Evolutionary conservation across 176 grass and related monocot genomes (phyloP), one percentile per base, ranked within the genome.

Genomic region (Canna indica): DNA sequence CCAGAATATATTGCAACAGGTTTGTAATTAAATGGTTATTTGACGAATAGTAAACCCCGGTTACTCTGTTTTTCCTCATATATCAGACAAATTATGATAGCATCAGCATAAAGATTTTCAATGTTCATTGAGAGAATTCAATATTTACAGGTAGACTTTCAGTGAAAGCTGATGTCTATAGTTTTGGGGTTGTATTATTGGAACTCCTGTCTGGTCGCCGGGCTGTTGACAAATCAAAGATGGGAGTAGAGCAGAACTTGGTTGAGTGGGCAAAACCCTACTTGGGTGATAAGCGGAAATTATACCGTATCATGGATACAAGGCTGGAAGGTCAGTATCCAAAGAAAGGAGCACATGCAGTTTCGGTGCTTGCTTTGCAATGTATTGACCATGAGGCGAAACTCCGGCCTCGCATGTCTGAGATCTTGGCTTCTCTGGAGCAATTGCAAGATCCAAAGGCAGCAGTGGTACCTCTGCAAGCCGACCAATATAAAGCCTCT

Each of bases 1-100:
- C 95, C 95, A 4, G 95, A 99, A 79, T 99, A 99, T 71, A 88
- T 99, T 36, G 84, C 90, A 54, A 99, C 95, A 99, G 95, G 95
- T 99, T 45, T 30, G 26, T 47, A 30, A n/a, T n/a, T 12, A 27
- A 47, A 20, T 29, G 14, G 17, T 32, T 13, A 48, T 47, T 13
- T 31, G 15, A 14, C 8, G 32, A 24, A 38, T 4, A 67, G 12
- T 10, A 25, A 54, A n/a, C 22, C 22, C 22, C n/a, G 17, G 22
- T 54, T 50, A 20, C 17, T 50, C 47, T 20, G 1, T 50, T 50
- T 50, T 50, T 50, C 17, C 36, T n/a, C n/a, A n/a, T n/a, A n/a
- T n/a, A n/a, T n/a, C n/a, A n/a, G n/a, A n/a, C n/a, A n/a, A n/a
- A n/a, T n/a, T n/a, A n/a, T n/a, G n/a, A n/a, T n/a, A n/a, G n/a